These are phyloP conservation scores for Lyophyllum atratum DNA, from an alignment of 768 basidiomycete genomes.

Conservation along the genomic window DNA sequence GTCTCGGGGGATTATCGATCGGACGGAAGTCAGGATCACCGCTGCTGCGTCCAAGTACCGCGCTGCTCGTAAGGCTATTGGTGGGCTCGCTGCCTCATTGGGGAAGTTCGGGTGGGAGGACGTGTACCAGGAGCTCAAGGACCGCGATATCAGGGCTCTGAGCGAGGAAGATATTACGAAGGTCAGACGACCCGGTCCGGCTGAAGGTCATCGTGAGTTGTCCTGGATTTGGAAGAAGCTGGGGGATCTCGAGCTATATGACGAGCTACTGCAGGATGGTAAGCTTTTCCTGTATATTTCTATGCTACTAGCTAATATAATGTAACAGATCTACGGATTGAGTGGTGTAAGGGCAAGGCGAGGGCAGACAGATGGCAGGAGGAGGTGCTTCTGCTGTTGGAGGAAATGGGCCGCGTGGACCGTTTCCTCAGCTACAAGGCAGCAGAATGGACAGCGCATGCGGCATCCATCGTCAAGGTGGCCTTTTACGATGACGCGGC, in stretches of 20 bases:
- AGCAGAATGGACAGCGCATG: background rate
- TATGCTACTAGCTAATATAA: too few species aligned
- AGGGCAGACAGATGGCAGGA: background rate
- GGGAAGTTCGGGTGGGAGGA: too few species aligned
- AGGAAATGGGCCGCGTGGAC: background rate
- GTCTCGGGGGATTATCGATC: background rate
- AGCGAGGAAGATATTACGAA: too few species aligned
- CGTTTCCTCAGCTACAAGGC: background rate
- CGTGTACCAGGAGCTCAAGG: too few species aligned
- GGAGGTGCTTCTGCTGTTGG: background rate
- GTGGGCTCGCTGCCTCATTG: background rate
- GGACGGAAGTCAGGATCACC: background rate
- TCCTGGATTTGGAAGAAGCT: too few species aligned
- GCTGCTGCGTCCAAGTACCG: constrained; percentile 1
- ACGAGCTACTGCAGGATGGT: too few species aligned
- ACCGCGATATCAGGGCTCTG: too few species aligned
- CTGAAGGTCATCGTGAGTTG: too few species aligned
- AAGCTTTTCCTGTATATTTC: too few species aligned
- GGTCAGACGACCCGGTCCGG: too few species aligned
- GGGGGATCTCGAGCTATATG: too few species aligned
- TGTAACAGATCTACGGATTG: constrained; percentile 14
- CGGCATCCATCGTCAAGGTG: background rate
- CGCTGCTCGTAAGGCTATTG: background rate
- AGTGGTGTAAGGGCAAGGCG: constrained; percentile 13
- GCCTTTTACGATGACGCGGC: background rate